A percentile compares a stretch with the other conserved stretches of the same genome.
phyloP scores from a whole-genome alignment of 129 eudicot species.

The Lactuca saligna region DNA sequence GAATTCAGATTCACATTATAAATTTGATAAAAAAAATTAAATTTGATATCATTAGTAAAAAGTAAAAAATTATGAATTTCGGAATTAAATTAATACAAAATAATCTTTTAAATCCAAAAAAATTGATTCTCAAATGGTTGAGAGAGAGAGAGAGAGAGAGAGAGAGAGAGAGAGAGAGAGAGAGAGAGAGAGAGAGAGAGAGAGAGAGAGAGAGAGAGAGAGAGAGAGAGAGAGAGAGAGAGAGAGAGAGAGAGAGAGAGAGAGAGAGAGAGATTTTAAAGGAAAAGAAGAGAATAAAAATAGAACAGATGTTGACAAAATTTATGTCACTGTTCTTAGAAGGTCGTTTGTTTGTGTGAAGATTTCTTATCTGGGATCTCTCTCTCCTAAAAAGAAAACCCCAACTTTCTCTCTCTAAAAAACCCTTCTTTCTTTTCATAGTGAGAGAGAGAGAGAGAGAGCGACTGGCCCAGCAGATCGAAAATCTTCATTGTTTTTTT shows the following conservation, averaged over 20 bases:
- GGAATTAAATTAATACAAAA: too few relatives aligned
- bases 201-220: too few relatives aligned
- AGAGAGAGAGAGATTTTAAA: conserved; percentile 2
- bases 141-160: too few relatives aligned
- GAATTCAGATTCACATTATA: too few relatives aligned
- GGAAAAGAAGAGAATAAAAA: conserved; percentile 58
- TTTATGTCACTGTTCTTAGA: conserved; percentile 77
- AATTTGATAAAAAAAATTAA: too few relatives aligned
- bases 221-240: too few relatives aligned
- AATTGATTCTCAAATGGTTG: too few relatives aligned
- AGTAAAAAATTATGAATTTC: too few relatives aligned
- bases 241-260: background rate
- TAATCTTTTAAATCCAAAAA: too few relatives aligned
- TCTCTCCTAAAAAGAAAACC: conserved; percentile 37
- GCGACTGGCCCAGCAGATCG: conserved; percentile 62
- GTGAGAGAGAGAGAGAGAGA: conserved; percentile 33
- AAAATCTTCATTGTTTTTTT: conserved; percentile 53
- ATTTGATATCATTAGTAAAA: too few relatives aligned
- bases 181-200: too few relatives aligned
- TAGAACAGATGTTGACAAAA: conserved; percentile 93
- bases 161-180: too few relatives aligned
- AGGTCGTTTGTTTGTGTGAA: conserved; percentile 77
- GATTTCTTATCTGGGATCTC: conserved; percentile 96
- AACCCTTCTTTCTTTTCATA: conserved; percentile 31
- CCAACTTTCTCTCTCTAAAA: conserved; percentile 17